Percentiles rank a stretch among this genome's conserved stretches.
phyloP scores from a whole-genome alignment of 2,329 filamentous ascomycete genomes.

The Alternaria solani region DNA sequence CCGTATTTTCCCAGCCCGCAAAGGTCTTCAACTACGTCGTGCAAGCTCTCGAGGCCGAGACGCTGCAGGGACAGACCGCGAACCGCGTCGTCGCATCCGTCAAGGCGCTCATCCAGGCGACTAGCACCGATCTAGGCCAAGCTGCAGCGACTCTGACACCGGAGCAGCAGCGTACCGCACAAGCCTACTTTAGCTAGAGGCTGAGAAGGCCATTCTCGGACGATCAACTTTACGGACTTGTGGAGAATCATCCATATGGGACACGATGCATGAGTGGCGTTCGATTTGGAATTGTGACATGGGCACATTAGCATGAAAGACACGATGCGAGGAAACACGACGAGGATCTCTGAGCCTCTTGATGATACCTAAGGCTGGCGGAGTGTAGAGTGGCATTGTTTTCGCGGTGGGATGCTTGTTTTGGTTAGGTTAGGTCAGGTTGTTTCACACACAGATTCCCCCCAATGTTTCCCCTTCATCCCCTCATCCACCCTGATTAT shows the following conservation, averaged over 20 bases:
- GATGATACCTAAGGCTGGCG: neutral
- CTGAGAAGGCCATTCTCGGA: conserved; percentile 3
- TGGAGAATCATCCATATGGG: conserved; percentile 7
- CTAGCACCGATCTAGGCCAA: conserved; percentile 77
- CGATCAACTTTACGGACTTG: conserved; percentile 4
- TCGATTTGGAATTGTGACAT: conserved; percentile 4
- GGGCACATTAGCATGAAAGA: conserved; percentile 1
- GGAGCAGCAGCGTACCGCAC: conserved; percentile 80
- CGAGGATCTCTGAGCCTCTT: neutral
- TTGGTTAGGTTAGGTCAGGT: conserved; percentile 22
- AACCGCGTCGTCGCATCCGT: conserved; percentile 77
- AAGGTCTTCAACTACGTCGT: conserved; percentile 87
- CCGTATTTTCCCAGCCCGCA: conserved; percentile 76
- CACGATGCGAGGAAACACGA: neutral
- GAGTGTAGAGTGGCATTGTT: neutral
- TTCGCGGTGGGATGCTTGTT: neutral
- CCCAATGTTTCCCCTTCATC: conserved; percentile 6
- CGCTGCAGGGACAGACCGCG: conserved; percentile 84
- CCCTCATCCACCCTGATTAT: conserved; percentile 2
- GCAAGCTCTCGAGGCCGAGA: conserved; percentile 89
- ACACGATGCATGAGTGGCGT: conserved; percentile 14
- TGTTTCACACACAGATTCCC: conserved; percentile 33
- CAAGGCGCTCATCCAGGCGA: conserved; percentile 77
- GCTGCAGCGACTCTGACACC: conserved; percentile 77
- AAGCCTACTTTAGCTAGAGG: conserved; percentile 75